Conservation (phyloP, 192 early-diverging fungal species). For the Coemansia sp. region DNA sequence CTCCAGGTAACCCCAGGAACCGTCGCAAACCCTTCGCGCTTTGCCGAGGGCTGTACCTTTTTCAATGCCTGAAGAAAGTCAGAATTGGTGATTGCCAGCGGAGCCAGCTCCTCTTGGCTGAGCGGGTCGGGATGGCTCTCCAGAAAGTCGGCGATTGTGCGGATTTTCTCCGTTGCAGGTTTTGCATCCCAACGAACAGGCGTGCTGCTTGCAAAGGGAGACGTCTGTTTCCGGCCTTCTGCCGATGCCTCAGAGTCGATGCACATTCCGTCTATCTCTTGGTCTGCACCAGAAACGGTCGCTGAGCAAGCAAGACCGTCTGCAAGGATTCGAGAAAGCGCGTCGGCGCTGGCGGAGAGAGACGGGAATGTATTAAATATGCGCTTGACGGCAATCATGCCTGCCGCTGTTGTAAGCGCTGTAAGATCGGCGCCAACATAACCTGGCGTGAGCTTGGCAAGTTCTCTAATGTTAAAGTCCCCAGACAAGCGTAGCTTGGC, state of each 20-base stretch:
- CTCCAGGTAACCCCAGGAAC: constrained; percentile 96
- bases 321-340: neutral
- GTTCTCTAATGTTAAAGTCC: constrained; percentile 71
- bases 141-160: constrained; percentile 75
- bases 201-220: constrained; percentile 21
- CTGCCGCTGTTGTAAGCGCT: constrained; percentile 86
- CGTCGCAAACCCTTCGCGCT: constrained; percentile 98
- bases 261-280: constrained; percentile 1
- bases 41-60: constrained; percentile 94
- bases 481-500: constrained; percentile 74
- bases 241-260: neutral
- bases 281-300: neutral
- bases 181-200: constrained; percentile 36
- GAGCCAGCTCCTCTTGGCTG: constrained; percentile 76
- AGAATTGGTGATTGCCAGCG: constrained; percentile 74
- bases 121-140: constrained; percentile 69
- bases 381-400: constrained; percentile 88
- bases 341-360: constrained; percentile 1
- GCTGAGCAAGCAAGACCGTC: constrained; percentile 3
- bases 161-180: constrained; percentile 53
- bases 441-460: constrained; percentile 93
- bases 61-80: constrained; percentile 86
- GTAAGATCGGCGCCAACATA: constrained; percentile 98
- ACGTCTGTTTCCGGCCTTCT: neutral
- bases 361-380: constrained; percentile 44